phyloP scores from a whole-genome alignment of 768 basidiomycete genomes.

The Panaeolus papilionaceus region DNA sequence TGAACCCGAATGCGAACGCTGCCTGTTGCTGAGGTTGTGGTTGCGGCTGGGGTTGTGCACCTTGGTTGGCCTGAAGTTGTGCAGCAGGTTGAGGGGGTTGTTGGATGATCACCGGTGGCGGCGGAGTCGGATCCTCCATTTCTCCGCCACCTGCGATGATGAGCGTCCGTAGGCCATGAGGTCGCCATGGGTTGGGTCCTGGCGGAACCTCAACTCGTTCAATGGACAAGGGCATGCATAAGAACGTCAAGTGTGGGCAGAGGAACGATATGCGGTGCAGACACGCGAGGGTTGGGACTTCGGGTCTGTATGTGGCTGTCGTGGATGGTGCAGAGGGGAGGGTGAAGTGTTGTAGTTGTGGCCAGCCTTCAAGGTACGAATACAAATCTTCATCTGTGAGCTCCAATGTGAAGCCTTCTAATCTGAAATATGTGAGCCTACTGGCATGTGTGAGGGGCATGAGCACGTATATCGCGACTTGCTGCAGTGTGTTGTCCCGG shows the following conservation, averaged over 20 bases:
- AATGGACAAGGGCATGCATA: constrained; percentile 2
- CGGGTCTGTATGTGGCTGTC: background rate
- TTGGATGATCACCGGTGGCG: background rate
- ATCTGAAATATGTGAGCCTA: constrained; percentile 25
- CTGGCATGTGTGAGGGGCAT: constrained; percentile 1
- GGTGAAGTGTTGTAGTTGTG: constrained; percentile 29
- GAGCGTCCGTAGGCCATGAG: background rate
- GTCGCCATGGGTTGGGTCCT: constrained; percentile 2
- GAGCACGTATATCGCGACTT: constrained; percentile 11
- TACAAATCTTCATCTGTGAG: constrained; percentile 32
- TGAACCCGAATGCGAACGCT: background rate
- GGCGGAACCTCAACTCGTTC: constrained; percentile 4
- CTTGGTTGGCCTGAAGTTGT: background rate
- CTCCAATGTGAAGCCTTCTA: constrained; percentile 36
- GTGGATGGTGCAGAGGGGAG: constrained; percentile 26
- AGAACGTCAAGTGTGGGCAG: background rate
- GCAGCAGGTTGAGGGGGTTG: background rate
- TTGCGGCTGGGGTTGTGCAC: background rate
- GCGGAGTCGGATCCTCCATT: background rate
- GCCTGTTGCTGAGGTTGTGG: background rate
- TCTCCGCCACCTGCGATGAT: constrained; percentile 1
- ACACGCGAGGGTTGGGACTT: background rate
- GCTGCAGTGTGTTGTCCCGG: constrained; percentile 22
- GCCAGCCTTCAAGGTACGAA: constrained; percentile 35
- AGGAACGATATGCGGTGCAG: background rate